These are phyloP conservation scores for Panicum virgatum DNA, from an alignment of 202 grass and related monocot genomes.

Conservation along the genomic window DNA sequence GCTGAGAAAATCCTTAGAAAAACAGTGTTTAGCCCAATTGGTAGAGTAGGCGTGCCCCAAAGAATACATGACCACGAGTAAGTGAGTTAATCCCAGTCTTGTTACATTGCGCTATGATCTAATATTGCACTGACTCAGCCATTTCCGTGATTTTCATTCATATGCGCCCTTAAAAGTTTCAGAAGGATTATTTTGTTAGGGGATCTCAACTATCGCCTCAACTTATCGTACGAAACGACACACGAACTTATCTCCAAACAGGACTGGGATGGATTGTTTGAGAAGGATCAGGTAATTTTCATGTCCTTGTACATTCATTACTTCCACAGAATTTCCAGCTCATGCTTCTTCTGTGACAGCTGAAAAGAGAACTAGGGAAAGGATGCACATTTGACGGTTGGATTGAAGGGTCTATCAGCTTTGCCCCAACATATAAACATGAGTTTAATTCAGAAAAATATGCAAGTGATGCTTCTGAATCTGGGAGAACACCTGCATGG, in stretches of 20 bases:
- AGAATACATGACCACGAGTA: conserved; percentile 79
- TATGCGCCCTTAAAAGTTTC: conserved; percentile 42
- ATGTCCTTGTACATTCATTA: conserved; percentile 14
- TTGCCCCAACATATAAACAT: conserved; percentile 87
- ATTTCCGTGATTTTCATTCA: conserved; percentile 6
- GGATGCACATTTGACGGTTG: conserved; percentile 67
- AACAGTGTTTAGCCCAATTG: conserved; percentile 62
- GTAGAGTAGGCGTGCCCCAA: conserved; percentile 37
- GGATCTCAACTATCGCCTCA: conserved; percentile 92
- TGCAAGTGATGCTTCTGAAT: conserved; percentile 56
- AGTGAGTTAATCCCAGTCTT: conserved; percentile 33
- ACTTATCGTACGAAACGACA: conserved; percentile 68
- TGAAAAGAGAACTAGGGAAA: conserved; percentile 70
- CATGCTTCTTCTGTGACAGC: conserved; percentile 41
- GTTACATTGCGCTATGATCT: neutral
- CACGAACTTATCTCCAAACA: conserved; percentile 71
- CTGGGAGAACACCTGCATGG: conserved; percentile 86
- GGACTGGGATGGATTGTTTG: conserved; percentile 65
- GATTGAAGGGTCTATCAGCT: conserved; percentile 68
- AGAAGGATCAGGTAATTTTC: conserved; percentile 70
- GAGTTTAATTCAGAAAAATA: conserved; percentile 76
- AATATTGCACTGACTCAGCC: neutral
- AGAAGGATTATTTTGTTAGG: conserved; percentile 96
- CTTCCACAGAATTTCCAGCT: conserved; percentile 21
- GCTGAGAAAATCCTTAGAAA: conserved; percentile 73